These are phyloP conservation scores for Anthracocystis walkeri DNA, from an alignment of 1,284 basidiomycete genomes.

Conservation along the genomic window DNA sequence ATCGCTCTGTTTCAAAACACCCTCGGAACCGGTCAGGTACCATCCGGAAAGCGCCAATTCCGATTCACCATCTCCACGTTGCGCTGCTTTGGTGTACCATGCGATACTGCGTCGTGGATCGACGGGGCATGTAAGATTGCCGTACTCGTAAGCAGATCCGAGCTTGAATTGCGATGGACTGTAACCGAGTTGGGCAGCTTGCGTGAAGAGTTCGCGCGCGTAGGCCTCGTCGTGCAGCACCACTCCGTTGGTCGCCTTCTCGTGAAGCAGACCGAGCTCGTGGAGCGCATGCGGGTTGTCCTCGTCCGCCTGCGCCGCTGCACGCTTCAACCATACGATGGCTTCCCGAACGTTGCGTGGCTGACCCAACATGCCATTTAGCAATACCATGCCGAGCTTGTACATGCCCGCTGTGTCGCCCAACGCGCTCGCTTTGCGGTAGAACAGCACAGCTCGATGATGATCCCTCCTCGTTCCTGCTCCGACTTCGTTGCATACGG, in stretches of 20 bases:
- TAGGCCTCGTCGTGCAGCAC: slow-evolving; percentile 79
- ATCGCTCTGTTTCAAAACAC: slow-evolving; percentile 95
- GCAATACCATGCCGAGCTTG: slow-evolving; percentile 94
- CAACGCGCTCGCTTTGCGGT: slow-evolving; percentile 93
- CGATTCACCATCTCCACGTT: slow-evolving; percentile 92
- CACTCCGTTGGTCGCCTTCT: slow-evolving; percentile 70
- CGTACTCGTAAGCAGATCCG: slow-evolving; percentile 94
- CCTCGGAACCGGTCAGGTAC: slow-evolving; percentile 87
- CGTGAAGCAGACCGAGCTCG: slow-evolving; percentile 92
- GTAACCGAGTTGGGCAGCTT: slow-evolving; percentile 93
- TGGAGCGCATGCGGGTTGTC: slow-evolving; percentile 98
- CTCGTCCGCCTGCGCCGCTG: slow-evolving; percentile 96
- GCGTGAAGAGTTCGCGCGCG: slow-evolving; percentile 87
- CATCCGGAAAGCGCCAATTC: slow-evolving; percentile 96
- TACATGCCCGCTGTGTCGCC: slow-evolving; percentile 99
- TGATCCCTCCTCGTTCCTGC: slow-evolving; percentile 93
- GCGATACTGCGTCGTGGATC: slow-evolving; percentile 93
- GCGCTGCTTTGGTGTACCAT: slow-evolving; percentile 98
- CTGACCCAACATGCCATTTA: slow-evolving; percentile 87
- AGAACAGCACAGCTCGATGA: slow-evolving; percentile 90
- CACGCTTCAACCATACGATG: slow-evolving; percentile 91
- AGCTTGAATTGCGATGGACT: slow-evolving; percentile 94
- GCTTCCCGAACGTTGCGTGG: slow-evolving; percentile 89
- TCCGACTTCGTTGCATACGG: slow-evolving; percentile 99
- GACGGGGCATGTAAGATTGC: slow-evolving; percentile 85